Evolutionary conservation across 2,329 filamentous ascomycete species (phyloP), one percentile per base, ranked within the genome.

Genomic region (Sporothrix inflata): DNA sequence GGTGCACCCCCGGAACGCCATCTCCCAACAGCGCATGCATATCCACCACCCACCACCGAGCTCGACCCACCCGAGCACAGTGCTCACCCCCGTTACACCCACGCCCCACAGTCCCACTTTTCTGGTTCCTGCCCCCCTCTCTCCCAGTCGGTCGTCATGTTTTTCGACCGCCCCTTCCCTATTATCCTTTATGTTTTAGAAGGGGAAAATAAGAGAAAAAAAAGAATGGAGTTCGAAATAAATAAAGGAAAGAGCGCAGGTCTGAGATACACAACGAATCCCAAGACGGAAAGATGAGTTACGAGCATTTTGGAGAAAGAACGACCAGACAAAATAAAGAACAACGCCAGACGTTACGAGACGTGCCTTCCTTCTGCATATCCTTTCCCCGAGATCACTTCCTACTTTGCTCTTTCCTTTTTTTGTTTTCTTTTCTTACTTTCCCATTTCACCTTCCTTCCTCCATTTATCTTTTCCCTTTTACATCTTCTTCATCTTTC

Each of bases 61-160:
- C 49, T 30, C 45, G 27, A 55, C 66, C 66, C 38, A 45, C 60
- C 40, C 38, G 19, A 16, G 66, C 47, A 57, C 51, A 45, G 38
- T 9, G 47, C n/a, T 55, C 67, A 34, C 34, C 67, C 51, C 24
- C 55, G 69, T 63, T 63, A 70, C 55, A 66, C 60, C 19, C 60
- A 55, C 69, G 19, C 71, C 40, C 67, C 68, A 19, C 24, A 57
- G 12, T 9, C 72, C 72, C 55, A 42, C 69, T 66, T 1, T 53
- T 53, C 34, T 34, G n/a, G 49, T n/a, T 61, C 40, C 63, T 47
- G 42, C 47, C 60, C 65, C 42, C 6, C 45, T 49, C 19, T 49
- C 47, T 67, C 71, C 51, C 65, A 40, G 71, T 73, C 71, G 40
- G 67, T 74, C 73, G 71, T 74, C 73, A 73, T 73, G 34, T 65